Base-by-base conservation (phyloP, 371 early-diverging fungal genomes). In the Batkoa obscura region DNA sequence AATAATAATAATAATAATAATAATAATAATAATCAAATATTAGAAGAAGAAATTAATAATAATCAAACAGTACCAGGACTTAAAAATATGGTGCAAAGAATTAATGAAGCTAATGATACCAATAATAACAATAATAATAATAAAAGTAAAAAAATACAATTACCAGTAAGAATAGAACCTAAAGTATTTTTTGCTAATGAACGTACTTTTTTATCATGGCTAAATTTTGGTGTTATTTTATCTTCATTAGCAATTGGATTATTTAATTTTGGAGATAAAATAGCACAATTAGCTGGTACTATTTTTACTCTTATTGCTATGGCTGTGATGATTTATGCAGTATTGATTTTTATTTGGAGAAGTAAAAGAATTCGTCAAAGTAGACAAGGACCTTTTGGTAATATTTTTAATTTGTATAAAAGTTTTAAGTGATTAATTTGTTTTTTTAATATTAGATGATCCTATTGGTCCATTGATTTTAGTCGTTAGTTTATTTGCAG, bases 151-250 rank as follows among this genome's bases (percentile, higher is more conserved):
- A 73, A 75, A 58, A 81, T 91, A 33, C 76, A 78, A 0, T 74
- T 88, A 0, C 84, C 92, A 0, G 80, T 90, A 23, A 81, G 97
- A 15, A 85, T 98, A 2, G 99, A 99, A 61, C 99, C 99, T 48
- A 99, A 99, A 71, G 97, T 96, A 12, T 98, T 86, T 70, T 98
- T 99, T 76, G 99, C 99, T 55, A 99, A 99, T 64, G 99, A 99
- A 70, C 79, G 99, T 53, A 99, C 99, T 1, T 99, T 98, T 66
- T 74, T 99, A 50, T 83, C 93, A 3, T 87, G 88, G 88, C 75
- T 87, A 64, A 75, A 83, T 62, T 79, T 87, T 66, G 74, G 84
- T 3, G 75, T 80, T 1, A 64, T 86, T 48, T 64, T 90, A 13
- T 81, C 82, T 1, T 83, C 81, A 17, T 71, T 91, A 10, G 78